Conservation (phyloP, 257 asterid genomes). For the Scutellaria barbata region DNA sequence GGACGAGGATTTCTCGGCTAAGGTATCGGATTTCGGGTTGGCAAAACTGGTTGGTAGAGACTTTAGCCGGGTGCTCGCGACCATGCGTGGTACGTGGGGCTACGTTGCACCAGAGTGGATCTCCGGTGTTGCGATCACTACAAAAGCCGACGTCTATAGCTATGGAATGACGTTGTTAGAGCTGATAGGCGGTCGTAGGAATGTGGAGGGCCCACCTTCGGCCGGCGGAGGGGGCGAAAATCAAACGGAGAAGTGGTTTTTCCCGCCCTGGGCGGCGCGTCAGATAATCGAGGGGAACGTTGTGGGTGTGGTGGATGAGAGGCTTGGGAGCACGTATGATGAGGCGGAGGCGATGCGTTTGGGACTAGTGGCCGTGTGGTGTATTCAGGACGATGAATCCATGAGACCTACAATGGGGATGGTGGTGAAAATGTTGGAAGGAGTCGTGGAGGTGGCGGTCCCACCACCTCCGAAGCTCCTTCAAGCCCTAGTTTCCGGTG, state of each 20-base stretch:
- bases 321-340: slow-evolving; percentile 52
- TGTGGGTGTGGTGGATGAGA: slow-evolving; percentile 56
- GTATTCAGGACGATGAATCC: slow-evolving; percentile 80
- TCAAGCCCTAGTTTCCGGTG: slow-evolving; percentile 85
- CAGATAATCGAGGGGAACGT: slow-evolving; percentile 63
- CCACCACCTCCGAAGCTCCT: slow-evolving; percentile 83
- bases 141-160: slow-evolving; percentile 84
- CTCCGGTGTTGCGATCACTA: slow-evolving; percentile 80
- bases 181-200: slow-evolving; percentile 68
- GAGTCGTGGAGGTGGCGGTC: slow-evolving; percentile 65
- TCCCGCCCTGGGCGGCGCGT: slow-evolving; percentile 77
- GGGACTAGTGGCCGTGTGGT: slow-evolving; percentile 74
- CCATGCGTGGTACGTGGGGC: slow-evolving; percentile 90
- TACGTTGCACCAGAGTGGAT: slow-evolving; percentile 92
- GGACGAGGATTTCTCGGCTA: slow-evolving; percentile 66
- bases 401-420: slow-evolving; percentile 78
- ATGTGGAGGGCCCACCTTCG: slow-evolving; percentile 70
- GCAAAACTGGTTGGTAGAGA: slow-evolving; percentile 81
- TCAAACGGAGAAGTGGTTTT: slow-evolving; percentile 65
- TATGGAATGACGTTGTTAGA: slow-evolving; percentile 81
- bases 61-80: slow-evolving; percentile 70
- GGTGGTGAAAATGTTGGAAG: slow-evolving; percentile 91
- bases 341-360: slow-evolving; percentile 56
- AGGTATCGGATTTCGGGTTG: slow-evolving; percentile 82
- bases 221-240: slow-evolving; percentile 47